Evolutionary conservation across 495 filamentous ascomycete genomes (phyloP).

Genomic region (Haplographium delicatum): DNA sequence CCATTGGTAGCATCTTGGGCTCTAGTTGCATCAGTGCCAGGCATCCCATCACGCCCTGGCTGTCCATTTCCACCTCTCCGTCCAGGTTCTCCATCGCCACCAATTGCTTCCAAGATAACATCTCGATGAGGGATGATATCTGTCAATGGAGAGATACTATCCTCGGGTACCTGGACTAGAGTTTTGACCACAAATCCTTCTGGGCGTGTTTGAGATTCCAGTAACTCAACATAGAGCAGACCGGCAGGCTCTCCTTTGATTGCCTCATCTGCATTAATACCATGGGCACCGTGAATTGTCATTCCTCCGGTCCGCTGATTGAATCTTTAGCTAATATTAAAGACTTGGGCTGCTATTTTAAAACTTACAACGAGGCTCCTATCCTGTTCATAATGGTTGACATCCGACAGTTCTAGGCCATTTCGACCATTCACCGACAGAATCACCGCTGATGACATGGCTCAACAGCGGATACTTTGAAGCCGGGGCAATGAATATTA

Average conservation of each 20-base stretch:
- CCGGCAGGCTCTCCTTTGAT: background rate
- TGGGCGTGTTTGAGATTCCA: background rate
- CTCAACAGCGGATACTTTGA: too few species aligned
- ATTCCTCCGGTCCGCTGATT: background rate
- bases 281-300: background rate
- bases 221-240: background rate
- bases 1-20: slow-evolving; percentile 19
- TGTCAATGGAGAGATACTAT: background rate
- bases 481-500: too few species aligned
- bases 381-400: background rate
- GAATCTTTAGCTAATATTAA: background rate
- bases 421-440: slow-evolving; percentile 6
- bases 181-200: slow-evolving; percentile 8
- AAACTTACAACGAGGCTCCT: slow-evolving; percentile 1
- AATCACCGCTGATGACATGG: slow-evolving; percentile 1
- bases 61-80: slow-evolving; percentile 25
- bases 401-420: background rate
- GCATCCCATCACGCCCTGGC: slow-evolving; percentile 23
- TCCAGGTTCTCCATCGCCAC: slow-evolving; percentile 31
- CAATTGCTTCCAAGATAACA: slow-evolving; percentile 29
- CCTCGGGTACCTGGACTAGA: background rate
- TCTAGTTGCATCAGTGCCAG: slow-evolving; percentile 23
- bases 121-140: slow-evolving; percentile 16
- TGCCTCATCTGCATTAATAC: background rate
- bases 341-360: too few species aligned